Evolutionary conservation across 1,139 yeast genomes (phyloP), one percentile per base, ranked within the genome.

Genomic region (Casaregolazyma lundiana): DNA sequence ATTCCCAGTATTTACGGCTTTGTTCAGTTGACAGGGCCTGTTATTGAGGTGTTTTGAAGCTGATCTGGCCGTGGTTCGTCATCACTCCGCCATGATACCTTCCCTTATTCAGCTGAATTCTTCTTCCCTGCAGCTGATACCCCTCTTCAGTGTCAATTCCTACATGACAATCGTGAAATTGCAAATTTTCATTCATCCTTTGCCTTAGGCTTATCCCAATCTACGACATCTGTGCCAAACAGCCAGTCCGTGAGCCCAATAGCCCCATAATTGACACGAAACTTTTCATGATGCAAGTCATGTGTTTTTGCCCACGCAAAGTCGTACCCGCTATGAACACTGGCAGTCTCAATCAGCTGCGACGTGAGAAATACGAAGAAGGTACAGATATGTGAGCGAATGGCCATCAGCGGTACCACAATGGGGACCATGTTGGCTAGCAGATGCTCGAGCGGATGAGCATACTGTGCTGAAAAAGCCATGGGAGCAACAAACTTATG

Each of bases 261-360:
- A 7, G 48, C 52, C 4, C 59, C 59, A 46, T 50, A 56, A 35
- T 56, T 47, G 32, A 53, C 38, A 37, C 49, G 41, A 36, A 56
- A 56, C 49, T 53, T 54, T 37, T 55, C 60, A 35, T 56, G 60
- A 34, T 56, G 60, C n/a, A 52, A 44, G 40, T 56, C 60, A 30
- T 56, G 60, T 29, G 48, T 44, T 38, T 43, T 48, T 8, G 60
- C 58, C n/a, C 41, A 43, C 4, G 46, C 48, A 37, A 56, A 56
- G 35, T 54, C 59, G 37, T 50, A 56, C 2, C 60, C 60, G 3
- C 54, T 48, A 41, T 56, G 60, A 7, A 55, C 58, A 8, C 52
- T 47, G 4, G 60, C 45, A 9, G 60, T 56, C 44, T 56, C 60
- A 7, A 53, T 34, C 17, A 56, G 48, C 32, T 49, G 47, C 11